Evolutionary conservation across 148 eudicot species (phyloP).

Genomic region (Chenopodium quinoa): DNA sequence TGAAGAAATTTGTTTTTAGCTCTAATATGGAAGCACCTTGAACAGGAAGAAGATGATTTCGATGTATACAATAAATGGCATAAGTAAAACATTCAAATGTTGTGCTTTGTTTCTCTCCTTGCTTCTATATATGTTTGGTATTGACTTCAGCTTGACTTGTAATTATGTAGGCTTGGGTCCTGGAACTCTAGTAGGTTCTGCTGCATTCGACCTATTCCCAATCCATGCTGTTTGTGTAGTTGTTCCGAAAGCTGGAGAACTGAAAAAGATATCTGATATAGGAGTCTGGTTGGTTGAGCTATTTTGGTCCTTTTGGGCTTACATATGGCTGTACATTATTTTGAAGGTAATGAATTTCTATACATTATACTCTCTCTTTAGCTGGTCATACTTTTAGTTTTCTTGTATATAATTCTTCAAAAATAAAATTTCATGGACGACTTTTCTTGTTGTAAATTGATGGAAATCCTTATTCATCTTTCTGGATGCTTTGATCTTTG

Average conservation of each 20-base stretch:
- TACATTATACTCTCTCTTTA: background rate
- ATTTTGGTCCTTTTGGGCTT: constrained; percentile 98
- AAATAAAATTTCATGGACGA: background rate
- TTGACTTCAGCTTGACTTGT: background rate
- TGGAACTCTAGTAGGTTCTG: constrained; percentile 97
- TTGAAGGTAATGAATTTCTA: constrained; percentile 46
- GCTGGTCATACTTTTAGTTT: background rate
- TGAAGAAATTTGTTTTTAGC: background rate
- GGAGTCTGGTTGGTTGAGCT: constrained; percentile 97
- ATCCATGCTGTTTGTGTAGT: constrained; percentile 96
- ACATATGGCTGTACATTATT: constrained; percentile 83
- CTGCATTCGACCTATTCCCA: constrained; percentile 95
- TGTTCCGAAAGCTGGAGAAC: constrained; percentile 89
- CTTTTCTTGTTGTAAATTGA: background rate
- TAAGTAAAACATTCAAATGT: no score
- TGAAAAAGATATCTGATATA: constrained; percentile 87
- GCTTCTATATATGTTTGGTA: background rate
- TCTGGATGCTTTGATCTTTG: background rate
- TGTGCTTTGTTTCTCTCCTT: background rate
- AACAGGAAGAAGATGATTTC: no score
- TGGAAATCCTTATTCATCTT: background rate
- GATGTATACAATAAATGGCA: no score
- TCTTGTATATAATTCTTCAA: background rate
- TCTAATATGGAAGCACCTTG: background rate
- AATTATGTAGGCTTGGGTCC: constrained; percentile 77